Evolutionary conservation across 139 green algal genomes (phyloP).

Genomic region (Diplosphaera chodatii): DNA sequence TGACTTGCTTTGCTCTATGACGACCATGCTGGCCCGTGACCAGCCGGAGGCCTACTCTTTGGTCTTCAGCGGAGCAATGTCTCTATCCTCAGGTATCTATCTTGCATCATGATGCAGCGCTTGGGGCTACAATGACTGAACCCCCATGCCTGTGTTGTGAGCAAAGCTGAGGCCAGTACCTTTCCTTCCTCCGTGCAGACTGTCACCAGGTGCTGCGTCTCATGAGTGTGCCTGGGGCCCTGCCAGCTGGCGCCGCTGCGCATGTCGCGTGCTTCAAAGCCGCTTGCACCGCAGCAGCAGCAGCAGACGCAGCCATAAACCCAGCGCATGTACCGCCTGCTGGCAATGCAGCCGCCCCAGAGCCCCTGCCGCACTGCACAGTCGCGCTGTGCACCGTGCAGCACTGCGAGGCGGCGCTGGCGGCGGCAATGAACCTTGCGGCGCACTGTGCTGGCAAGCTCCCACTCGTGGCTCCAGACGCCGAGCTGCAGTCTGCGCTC

Average conservation of each 20-base stretch:
- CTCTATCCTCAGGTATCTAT: constrained; percentile 2
- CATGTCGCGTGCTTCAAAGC: not conserved
- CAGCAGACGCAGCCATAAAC: not conserved
- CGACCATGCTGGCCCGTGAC: not conserved
- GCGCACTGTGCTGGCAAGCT: not conserved
- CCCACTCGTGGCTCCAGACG: constrained; percentile 2
- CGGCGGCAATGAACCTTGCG: not conserved
- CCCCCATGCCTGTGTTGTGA: too few relatives aligned
- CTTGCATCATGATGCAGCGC: too few relatives aligned
- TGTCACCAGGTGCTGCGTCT: not conserved
- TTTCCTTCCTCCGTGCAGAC: constrained; percentile 4
- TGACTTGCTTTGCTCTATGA: not conserved
- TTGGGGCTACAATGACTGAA: too few relatives aligned
- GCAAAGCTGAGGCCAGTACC: too few relatives aligned
- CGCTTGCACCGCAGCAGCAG: not conserved
- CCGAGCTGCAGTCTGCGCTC: constrained; percentile 8
- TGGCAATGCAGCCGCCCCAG: not conserved
- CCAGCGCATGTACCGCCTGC: not conserved
- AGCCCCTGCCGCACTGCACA: not conserved
- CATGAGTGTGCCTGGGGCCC: constrained; percentile 2
- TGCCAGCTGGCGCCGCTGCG: not conserved
- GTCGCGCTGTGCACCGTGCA: not conserved
- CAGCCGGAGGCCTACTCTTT: not conserved
- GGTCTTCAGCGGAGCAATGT: not conserved
- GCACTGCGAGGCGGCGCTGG: not conserved